Conservation (phyloP, 257 asterid species). For the Voacanga thouarsii region DNA sequence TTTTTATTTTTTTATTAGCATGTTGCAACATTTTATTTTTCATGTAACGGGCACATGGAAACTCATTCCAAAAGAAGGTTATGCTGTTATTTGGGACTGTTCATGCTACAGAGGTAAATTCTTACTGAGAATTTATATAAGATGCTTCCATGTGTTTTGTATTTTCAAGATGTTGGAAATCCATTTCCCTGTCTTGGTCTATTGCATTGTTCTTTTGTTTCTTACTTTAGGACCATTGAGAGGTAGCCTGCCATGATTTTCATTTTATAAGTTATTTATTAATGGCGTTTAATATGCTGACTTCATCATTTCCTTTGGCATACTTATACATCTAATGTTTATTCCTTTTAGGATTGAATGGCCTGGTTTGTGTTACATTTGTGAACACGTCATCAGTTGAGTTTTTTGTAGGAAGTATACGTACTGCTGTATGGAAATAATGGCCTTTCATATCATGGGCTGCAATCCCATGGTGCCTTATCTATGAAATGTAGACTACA, state of each 20-base stretch:
- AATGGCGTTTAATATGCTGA: not conserved
- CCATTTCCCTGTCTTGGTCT: not conserved
- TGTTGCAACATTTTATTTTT: conserved; percentile 13
- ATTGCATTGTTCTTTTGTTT: not conserved
- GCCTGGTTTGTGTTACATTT: too few relatives aligned
- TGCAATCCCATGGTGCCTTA: too few relatives aligned
- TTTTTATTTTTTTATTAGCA: conserved; percentile 1
- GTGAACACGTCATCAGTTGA: too few relatives aligned
- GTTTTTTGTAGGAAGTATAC: too few relatives aligned
- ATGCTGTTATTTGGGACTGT: conserved; percentile 76
- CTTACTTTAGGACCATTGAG: not conserved
- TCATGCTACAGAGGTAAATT: conserved; percentile 66
- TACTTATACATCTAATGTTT: too few relatives aligned
- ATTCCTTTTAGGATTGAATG: too few relatives aligned
- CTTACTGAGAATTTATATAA: conserved; percentile 11
- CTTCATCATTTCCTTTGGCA: conserved; percentile 11
- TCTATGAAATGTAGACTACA: too few relatives aligned
- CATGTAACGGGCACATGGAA: conserved; percentile 69
- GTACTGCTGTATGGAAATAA: too few relatives aligned
- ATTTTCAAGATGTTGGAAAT: not conserved
- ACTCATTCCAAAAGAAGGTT: conserved; percentile 93
- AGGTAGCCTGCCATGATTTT: not conserved
- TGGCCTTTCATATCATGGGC: too few relatives aligned
- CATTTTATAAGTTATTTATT: not conserved
- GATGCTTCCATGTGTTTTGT: too few relatives aligned